A percentile compares a stretch with the other conserved stretches of the same genome.
phyloP scores from a whole-genome alignment of 2,329 filamentous ascomycete species.

The Emmonsiellopsis sp. region DNA sequence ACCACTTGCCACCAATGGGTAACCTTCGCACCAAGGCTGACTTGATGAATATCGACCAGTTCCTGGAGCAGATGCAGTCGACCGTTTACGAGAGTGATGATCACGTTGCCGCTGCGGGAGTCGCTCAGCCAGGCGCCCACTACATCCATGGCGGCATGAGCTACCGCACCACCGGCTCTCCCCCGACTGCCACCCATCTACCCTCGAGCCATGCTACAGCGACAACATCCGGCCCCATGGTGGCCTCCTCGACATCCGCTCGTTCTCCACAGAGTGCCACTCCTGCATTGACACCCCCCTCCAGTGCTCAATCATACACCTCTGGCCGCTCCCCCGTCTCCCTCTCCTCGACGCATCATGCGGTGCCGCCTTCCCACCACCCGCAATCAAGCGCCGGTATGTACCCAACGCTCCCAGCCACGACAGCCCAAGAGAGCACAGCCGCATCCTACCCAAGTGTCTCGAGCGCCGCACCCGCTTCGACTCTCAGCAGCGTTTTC shows the following conservation, averaged over 20 bases:
- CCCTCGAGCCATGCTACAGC: conserved; percentile 32
- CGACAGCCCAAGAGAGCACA: conserved; percentile 49
- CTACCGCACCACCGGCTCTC: conserved; percentile 51
- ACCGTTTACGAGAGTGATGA: conserved; percentile 92
- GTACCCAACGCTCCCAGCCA: conserved; percentile 55
- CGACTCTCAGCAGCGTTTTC: conserved; percentile 51
- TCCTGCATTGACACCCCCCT: conserved; percentile 54
- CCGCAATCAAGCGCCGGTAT: conserved; percentile 41
- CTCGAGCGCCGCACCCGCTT: conserved; percentile 49
- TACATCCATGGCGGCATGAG: conserved; percentile 46
- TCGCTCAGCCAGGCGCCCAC: conserved; percentile 65
- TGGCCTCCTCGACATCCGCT: conserved; percentile 30
- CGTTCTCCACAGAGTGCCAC: conserved; percentile 45
- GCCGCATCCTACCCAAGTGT: conserved; percentile 42
- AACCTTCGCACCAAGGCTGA: conserved; percentile 91
- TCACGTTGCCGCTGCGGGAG: conserved; percentile 66
- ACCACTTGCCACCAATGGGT: conserved; percentile 77
- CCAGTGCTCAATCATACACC: conserved; percentile 53
- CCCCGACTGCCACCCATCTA: conserved; percentile 33
- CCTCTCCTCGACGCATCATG: conserved; percentile 40
- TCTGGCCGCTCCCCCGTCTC: conserved; percentile 54
- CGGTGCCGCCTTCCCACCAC: conserved; percentile 40
- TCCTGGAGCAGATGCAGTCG: conserved; percentile 90
- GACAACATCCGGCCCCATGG: conserved; percentile 30
- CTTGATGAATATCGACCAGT: conserved; percentile 84